phyloP scores from a whole-genome alignment of 257 asterid genomes.

The Solanum virginianum region DNA sequence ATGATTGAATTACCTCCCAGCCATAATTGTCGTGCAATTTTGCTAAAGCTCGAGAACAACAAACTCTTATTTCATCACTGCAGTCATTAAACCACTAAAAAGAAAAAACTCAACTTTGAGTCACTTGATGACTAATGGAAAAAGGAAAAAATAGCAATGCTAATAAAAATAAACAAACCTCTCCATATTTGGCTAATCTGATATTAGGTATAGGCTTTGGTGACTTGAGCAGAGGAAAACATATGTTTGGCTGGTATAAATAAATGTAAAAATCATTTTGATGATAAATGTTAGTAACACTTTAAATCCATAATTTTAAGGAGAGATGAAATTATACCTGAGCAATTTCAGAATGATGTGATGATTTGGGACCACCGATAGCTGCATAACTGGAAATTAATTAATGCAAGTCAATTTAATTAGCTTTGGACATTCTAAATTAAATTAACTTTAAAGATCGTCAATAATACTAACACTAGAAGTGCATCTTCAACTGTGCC shows the following conservation, averaged over 20 bases:
- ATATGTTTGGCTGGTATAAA: constrained; percentile 40
- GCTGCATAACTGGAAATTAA: constrained; percentile 67
- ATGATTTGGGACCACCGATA: constrained; percentile 41
- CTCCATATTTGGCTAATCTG: constrained; percentile 60
- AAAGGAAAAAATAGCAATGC: background rate
- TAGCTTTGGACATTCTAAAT: background rate
- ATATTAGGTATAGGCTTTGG: constrained; percentile 24
- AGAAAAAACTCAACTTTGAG: background rate
- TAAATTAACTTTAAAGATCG: background rate
- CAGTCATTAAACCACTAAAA: constrained; percentile 90
- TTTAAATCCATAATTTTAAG: background rate
- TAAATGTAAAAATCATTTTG: background rate
- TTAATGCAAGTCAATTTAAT: background rate
- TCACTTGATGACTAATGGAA: background rate
- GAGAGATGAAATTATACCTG: constrained; percentile 16
- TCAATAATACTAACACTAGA: constrained; percentile 36
- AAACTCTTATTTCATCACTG: constrained; percentile 44
- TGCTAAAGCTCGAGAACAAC: constrained; percentile 54
- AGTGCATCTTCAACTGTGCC: constrained; percentile 84
- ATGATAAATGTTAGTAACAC: background rate
- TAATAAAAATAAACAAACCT: constrained; percentile 29
- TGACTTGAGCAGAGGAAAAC: constrained; percentile 52
- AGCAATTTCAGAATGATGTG: constrained; percentile 9
- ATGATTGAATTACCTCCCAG: constrained; percentile 50
- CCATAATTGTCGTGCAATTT: constrained; percentile 43